Evolutionary conservation across 352 stramenopile genomes (phyloP).

Genomic region (Globisporangium abappressorium): DNA sequence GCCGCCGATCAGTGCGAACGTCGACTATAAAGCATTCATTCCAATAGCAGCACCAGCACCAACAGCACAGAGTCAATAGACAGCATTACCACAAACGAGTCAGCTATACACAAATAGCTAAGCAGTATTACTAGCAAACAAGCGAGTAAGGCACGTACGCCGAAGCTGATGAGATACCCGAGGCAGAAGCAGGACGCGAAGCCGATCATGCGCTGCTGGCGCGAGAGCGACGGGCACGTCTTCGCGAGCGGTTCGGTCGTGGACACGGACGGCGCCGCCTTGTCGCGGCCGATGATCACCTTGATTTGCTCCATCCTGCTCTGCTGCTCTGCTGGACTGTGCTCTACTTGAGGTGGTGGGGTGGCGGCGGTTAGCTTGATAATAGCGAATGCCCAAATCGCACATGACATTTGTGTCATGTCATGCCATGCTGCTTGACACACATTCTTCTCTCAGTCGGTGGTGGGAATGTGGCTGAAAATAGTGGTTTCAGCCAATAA

Average conservation of each 20-base stretch:
- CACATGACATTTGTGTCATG: background rate
- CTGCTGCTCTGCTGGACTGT: background rate
- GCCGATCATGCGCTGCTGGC: constrained; percentile 64
- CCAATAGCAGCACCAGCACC: background rate
- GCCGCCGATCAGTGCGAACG: constrained; percentile 70
- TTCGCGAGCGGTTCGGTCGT: constrained; percentile 43
- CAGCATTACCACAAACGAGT: background rate
- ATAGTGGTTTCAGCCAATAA: constrained; percentile 9
- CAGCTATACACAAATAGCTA: background rate
- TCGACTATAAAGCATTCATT: constrained; percentile 42
- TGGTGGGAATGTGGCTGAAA: background rate
- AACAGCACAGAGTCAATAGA: background rate
- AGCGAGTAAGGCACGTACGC: constrained; percentile 31
- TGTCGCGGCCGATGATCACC: constrained; percentile 64
- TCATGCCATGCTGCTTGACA: background rate
- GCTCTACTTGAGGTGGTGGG: background rate
- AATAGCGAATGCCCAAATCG: background rate
- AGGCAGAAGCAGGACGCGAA: constrained; percentile 78
- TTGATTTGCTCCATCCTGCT: constrained; percentile 71
- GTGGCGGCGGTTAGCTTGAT: background rate
- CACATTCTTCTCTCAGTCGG: background rate
- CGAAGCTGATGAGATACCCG: constrained; percentile 82
- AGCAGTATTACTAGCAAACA: background rate
- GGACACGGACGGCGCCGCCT: constrained; percentile 28
- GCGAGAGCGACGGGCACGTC: constrained; percentile 65